Percentiles rank a stretch among this genome's conserved stretches.
These are phyloP conservation scores for Wickerhamiella infanticola DNA, from an alignment of 1,139 yeast species.

Conservation along the genomic window DNA sequence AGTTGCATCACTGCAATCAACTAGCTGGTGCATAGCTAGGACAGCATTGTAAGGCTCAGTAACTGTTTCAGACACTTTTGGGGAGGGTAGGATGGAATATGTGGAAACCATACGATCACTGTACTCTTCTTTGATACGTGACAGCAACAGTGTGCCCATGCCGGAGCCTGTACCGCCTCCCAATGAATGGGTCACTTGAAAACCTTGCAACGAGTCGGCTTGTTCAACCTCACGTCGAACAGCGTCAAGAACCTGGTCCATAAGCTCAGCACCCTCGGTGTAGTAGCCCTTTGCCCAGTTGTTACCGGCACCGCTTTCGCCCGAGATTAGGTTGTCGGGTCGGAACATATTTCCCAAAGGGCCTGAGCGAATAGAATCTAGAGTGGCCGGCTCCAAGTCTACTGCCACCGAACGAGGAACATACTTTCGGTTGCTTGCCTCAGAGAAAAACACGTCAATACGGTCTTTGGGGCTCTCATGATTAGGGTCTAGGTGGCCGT, in stretches of 20 bases:
- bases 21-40: conserved; percentile 29
- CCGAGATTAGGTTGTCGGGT: conserved; percentile 32
- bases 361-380: conserved; percentile 30
- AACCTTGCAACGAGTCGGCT: conserved; percentile 32
- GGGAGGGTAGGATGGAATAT: conserved; percentile 32
- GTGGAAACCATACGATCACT: conserved; percentile 34
- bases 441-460: conserved; percentile 42
- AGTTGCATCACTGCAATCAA: conserved; percentile 31
- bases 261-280: conserved; percentile 33
- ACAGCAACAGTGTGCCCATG: conserved; percentile 29
- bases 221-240: conserved; percentile 33
- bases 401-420: conserved; percentile 34
- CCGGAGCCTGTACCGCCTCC: conserved; percentile 37
- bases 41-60: conserved; percentile 33
- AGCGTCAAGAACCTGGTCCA: conserved; percentile 32
- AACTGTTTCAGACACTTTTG: conserved; percentile 31
- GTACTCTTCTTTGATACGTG: conserved; percentile 30
- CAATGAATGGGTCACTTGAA: conserved; percentile 32
- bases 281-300: conserved; percentile 36
- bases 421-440: conserved; percentile 29
- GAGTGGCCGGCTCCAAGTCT: conserved; percentile 32
- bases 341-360: conserved; percentile 30
- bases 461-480: conserved; percentile 17
- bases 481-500: conserved; percentile 26
- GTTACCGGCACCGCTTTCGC: conserved; percentile 34